Conservation (phyloP, 2,329 filamentous ascomycete genomes). For the Penicillium sp. region DNA sequence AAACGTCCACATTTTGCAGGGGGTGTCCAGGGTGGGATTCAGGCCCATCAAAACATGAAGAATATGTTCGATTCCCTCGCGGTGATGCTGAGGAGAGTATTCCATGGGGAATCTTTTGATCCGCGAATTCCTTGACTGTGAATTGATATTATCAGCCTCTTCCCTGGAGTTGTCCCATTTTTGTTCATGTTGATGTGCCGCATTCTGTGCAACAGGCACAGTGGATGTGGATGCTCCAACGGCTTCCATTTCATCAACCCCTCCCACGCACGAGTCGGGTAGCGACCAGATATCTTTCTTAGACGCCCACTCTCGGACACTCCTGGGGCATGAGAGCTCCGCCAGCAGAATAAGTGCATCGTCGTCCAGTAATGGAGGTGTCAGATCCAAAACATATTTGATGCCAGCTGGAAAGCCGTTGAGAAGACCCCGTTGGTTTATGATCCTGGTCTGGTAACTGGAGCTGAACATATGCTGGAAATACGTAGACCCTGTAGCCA, state of each 20-base stretch:
- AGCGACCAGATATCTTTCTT: slow-evolving; percentile 42
- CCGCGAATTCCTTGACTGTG: background rate
- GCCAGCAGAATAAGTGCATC: slow-evolving; percentile 62
- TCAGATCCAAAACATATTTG: slow-evolving; percentile 64
- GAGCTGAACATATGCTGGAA: slow-evolving; percentile 34
- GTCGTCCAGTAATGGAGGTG: slow-evolving; percentile 62
- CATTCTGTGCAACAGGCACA: background rate
- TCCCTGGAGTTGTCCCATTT: background rate
- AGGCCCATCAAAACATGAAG: slow-evolving; percentile 59
- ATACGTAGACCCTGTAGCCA: slow-evolving; percentile 31
- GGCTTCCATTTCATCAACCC: slow-evolving; percentile 48
- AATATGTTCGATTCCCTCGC: slow-evolving; percentile 63
- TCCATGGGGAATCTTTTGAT: slow-evolving; percentile 42
- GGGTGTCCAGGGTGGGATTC: slow-evolving; percentile 62
- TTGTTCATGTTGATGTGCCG: background rate
- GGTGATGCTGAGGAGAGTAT: slow-evolving; percentile 66
- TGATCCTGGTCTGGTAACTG: slow-evolving; percentile 27
- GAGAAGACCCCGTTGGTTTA: slow-evolving; percentile 32
- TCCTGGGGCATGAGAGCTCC: slow-evolving; percentile 58
- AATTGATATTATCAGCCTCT: background rate
- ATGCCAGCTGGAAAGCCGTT: slow-evolving; percentile 44
- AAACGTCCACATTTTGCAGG: slow-evolving; percentile 67
- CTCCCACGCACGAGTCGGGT: slow-evolving; percentile 45
- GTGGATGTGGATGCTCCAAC: background rate
- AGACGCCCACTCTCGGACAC: slow-evolving; percentile 58